phyloP scores from a whole-genome alignment of 2,329 filamentous ascomycete genomes.

The Ceratocystis huliohia region DNA sequence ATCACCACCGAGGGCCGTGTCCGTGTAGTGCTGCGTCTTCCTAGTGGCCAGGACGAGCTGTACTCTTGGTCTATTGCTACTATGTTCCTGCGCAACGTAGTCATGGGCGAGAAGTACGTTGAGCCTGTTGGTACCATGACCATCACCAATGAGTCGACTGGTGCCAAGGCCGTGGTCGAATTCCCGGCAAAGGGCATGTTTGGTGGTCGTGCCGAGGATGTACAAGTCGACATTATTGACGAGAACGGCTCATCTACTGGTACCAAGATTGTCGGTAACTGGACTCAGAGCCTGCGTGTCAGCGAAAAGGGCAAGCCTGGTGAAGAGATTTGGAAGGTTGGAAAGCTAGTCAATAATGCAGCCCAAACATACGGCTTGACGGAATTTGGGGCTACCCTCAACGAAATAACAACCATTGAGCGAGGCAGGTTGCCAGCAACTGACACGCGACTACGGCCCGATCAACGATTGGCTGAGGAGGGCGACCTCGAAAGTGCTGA shows the following conservation, averaged over 20 bases:
- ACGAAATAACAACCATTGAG: constrained; percentile 77
- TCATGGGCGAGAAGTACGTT: constrained; percentile 95
- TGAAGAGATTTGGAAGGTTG: constrained; percentile 65
- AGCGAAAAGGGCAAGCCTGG: constrained; percentile 44
- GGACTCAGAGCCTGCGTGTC: constrained; percentile 62
- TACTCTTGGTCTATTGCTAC: constrained; percentile 86
- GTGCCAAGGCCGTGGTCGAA: constrained; percentile 70
- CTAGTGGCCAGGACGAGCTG: constrained; percentile 58
- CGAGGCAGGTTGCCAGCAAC: constrained; percentile 61
- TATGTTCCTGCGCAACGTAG: constrained; percentile 86
- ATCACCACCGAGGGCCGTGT: constrained; percentile 84
- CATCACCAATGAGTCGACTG: constrained; percentile 69
- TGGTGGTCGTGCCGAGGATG: constrained; percentile 83
- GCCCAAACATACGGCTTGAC: constrained; percentile 78
- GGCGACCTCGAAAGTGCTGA: constrained; percentile 77
- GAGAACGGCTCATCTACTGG: constrained; percentile 52
- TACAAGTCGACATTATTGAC: constrained; percentile 61
- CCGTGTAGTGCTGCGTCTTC: constrained; percentile 55
- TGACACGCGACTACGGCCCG: constrained; percentile 71
- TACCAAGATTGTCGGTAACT: constrained; percentile 63
- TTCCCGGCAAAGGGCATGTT: constrained; percentile 98
- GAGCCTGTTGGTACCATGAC: constrained; percentile 88
- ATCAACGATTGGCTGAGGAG: constrained; percentile 73
- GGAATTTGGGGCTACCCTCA: constrained; percentile 69
- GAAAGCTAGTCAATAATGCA: constrained; percentile 65